phyloP scores from a whole-genome alignment of 1,284 basidiomycete genomes.

The Garcileccinum viscosum region DNA sequence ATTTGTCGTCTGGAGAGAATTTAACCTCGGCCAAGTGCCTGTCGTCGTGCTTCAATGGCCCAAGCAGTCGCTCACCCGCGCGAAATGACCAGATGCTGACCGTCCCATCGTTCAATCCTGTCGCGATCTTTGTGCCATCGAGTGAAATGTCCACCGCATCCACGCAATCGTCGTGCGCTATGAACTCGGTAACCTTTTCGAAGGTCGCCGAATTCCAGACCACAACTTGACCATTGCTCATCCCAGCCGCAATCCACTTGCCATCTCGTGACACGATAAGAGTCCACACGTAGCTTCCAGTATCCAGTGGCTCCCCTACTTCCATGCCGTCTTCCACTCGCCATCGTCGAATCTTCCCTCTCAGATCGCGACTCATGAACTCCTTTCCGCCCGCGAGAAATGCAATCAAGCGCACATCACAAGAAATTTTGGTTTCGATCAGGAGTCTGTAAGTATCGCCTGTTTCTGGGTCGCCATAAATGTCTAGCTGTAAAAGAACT shows the following conservation, averaged over 20 bases:
- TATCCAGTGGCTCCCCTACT: background rate
- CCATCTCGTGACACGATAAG: background rate
- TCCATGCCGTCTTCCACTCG: background rate
- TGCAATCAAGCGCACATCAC: background rate
- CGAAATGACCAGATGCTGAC: background rate
- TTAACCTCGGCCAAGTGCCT: background rate
- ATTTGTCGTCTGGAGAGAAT: background rate
- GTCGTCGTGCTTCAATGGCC: background rate
- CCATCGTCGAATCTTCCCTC: background rate
- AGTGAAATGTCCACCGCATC: background rate
- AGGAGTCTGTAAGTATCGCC: background rate
- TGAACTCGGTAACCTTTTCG: background rate
- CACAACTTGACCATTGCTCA: background rate
- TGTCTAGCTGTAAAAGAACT: background rate
- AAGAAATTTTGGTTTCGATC: background rate
- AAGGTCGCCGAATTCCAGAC: background rate
- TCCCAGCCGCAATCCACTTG: background rate
- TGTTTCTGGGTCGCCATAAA: background rate
- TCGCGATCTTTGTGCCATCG: background rate
- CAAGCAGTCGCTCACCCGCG: background rate
- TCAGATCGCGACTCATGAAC: background rate
- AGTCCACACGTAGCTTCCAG: fast-evolving
- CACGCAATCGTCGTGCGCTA: background rate
- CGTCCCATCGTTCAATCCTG: fast-evolving
- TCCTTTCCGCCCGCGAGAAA: background rate